Conservation (phyloP, 495 filamentous ascomycete species). For the Penicillium coprophilum region DNA sequence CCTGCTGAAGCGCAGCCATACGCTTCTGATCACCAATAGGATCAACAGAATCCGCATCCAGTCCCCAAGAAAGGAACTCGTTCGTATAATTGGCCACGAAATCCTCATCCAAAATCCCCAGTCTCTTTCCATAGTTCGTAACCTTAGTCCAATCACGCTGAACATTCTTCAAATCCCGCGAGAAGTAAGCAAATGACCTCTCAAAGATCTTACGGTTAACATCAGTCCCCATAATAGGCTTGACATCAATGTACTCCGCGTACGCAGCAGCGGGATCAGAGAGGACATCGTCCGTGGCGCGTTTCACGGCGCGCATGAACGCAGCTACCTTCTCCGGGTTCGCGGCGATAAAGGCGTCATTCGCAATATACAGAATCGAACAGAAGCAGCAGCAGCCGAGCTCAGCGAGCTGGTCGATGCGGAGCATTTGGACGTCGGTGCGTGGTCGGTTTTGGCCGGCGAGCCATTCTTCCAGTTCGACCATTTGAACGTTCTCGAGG, state of each 20-base stretch:
- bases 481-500: constrained; percentile 73
- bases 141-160: constrained; percentile 68
- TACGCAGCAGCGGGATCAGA: constrained; percentile 56
- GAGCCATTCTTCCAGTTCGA: constrained; percentile 70
- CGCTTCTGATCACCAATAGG: constrained; percentile 66
- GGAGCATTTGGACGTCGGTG: constrained; percentile 68
- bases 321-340: constrained; percentile 58
- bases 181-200: constrained; percentile 70
- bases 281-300: constrained; percentile 65
- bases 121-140: constrained; percentile 64
- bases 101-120: constrained; percentile 55
- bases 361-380: constrained; percentile 70
- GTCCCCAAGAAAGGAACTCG: constrained; percentile 58
- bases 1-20: constrained; percentile 59
- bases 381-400: constrained; percentile 76
- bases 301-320: constrained; percentile 65
- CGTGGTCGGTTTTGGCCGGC: constrained; percentile 56
- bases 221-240: constrained; percentile 62
- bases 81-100: constrained; percentile 71
- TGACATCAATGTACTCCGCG: constrained; percentile 65
- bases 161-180: constrained; percentile 68
- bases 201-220: constrained; percentile 73
- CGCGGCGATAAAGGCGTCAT: constrained; percentile 60
- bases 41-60: constrained; percentile 59
- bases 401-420: constrained; percentile 70